Percentiles rank a stretch among this genome's conserved stretches.
Evolutionary conservation across 768 basidiomycete genomes (phyloP).

Genomic region (Pleurotus tuoliensis): DNA sequence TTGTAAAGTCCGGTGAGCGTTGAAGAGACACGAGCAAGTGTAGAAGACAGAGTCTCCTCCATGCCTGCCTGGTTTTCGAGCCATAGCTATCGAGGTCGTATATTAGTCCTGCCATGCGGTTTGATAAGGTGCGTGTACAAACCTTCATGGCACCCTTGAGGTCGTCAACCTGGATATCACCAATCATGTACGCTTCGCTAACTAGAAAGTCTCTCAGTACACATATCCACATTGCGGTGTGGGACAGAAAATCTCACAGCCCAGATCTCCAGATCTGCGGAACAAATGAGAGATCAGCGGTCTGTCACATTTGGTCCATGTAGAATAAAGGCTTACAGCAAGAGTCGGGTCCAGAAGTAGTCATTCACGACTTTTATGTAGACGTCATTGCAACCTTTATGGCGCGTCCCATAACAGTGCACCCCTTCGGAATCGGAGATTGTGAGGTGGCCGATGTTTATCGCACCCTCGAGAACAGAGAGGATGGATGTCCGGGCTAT

Average conservation of each 20-base stretch:
- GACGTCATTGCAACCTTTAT: slow-evolving; percentile 59
- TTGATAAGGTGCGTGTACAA: slow-evolving; percentile 21
- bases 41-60: slow-evolving; percentile 53
- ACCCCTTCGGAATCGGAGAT: slow-evolving; percentile 59
- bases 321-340: slow-evolving; percentile 42
- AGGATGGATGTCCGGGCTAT: slow-evolving; percentile 60
- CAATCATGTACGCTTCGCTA: slow-evolving; percentile 75
- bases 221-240: not conserved
- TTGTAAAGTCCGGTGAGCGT: slow-evolving; percentile 63
- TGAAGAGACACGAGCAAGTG: slow-evolving; percentile 52
- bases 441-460: slow-evolving; percentile 56
- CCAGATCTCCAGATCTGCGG: slow-evolving; percentile 53
- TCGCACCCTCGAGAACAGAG: slow-evolving; percentile 53
- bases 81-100: slow-evolving; percentile 45
- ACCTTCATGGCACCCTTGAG: slow-evolving; percentile 64
- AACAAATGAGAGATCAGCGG: slow-evolving; percentile 18
- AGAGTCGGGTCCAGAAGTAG: slow-evolving; percentile 65
- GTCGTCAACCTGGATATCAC: slow-evolving; percentile 58
- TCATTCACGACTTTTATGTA: slow-evolving; percentile 53
- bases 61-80: slow-evolving; percentile 62
- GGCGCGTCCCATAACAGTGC: slow-evolving; percentile 53
- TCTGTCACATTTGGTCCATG: slow-evolving; percentile 7
- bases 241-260: slow-evolving; percentile 43
- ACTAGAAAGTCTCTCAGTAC: slow-evolving; percentile 31
- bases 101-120: slow-evolving; percentile 1